Conservation (phyloP, 1,284 basidiomycete species). For the Tylopilus sp. region DNA sequence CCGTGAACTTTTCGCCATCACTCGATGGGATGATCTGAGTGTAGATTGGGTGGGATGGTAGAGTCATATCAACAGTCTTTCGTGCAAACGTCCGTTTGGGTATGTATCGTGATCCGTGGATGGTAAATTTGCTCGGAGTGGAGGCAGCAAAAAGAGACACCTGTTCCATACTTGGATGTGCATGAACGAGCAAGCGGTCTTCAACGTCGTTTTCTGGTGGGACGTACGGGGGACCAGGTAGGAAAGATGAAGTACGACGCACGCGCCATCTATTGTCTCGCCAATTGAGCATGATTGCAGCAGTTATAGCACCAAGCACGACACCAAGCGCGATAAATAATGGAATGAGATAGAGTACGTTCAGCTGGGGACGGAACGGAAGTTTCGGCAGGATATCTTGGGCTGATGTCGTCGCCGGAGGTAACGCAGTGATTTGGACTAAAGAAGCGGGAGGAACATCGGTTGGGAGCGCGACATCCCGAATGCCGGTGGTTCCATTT, state of each 20-base stretch:
- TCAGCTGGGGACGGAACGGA: conserved; percentile 26
- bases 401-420: conserved; percentile 34
- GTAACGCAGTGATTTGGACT: conserved; percentile 40
- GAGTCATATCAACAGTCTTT: conserved; percentile 5
- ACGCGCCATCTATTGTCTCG: conserved; percentile 4
- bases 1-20: conserved; percentile 31
- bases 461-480: background rate
- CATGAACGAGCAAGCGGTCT: conserved; percentile 13
- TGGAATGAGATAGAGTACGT: conserved; percentile 41
- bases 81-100: conserved; percentile 15
- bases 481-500: background rate
- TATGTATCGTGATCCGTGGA: conserved; percentile 32
- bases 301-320: conserved; percentile 34
- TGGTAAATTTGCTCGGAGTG: conserved; percentile 38
- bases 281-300: conserved; percentile 25
- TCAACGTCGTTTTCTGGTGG: conserved; percentile 25
- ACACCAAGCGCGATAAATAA: conserved; percentile 41
- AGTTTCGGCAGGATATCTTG: conserved; percentile 23
- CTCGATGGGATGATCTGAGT: conserved; percentile 21
- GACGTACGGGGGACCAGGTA: conserved; percentile 42
- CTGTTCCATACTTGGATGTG: conserved; percentile 26
- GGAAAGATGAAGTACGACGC: conserved; percentile 22
- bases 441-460: conserved; percentile 9
- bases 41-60: background rate
- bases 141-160: conserved; percentile 20